phyloP scores from a whole-genome alignment of 73 alveolate species.

The Paramecium primaurelia region DNA sequence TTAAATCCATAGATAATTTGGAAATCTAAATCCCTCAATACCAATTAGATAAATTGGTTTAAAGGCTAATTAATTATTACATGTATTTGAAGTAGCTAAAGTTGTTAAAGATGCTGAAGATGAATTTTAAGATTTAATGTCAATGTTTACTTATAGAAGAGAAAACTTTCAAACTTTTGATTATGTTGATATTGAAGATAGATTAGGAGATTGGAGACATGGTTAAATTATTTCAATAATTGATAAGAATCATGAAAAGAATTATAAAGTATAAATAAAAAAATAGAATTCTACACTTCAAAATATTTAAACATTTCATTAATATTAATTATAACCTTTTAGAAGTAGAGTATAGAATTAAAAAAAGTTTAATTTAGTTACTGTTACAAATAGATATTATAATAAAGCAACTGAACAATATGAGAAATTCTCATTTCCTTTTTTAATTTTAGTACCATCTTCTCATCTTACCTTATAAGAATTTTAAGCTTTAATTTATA shows the following conservation, averaged over 20 bases:
- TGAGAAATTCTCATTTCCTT: slow-evolving; percentile 55
- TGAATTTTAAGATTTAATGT: slow-evolving; percentile 9
- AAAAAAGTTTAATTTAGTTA: background rate
- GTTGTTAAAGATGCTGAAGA: slow-evolving; percentile 46
- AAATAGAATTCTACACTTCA: background rate
- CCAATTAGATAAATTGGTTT: slow-evolving; percentile 45
- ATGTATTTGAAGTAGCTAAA: slow-evolving; percentile 51
- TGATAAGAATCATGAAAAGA: background rate
- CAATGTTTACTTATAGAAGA: background rate
- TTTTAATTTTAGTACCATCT: slow-evolving; percentile 31
- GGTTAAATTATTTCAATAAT: background rate
- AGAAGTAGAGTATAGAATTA: background rate
- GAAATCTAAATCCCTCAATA: background rate
- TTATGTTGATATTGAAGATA: slow-evolving; percentile 55
- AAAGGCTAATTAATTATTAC: slow-evolving; percentile 4
- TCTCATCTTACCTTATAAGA: slow-evolving; percentile 47
- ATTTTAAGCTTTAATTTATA: slow-evolving; percentile 24
- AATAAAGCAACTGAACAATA: slow-evolving; percentile 7
- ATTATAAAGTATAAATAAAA: background rate
- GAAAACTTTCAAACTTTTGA: background rate
- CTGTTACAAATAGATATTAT: background rate
- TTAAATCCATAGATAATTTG: slow-evolving; percentile 15
- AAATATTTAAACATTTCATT: background rate
- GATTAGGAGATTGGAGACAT: slow-evolving; percentile 45
- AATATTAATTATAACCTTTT: background rate